Conservation (phyloP, 257 asterid species). For the Misopates orontium region DNA sequence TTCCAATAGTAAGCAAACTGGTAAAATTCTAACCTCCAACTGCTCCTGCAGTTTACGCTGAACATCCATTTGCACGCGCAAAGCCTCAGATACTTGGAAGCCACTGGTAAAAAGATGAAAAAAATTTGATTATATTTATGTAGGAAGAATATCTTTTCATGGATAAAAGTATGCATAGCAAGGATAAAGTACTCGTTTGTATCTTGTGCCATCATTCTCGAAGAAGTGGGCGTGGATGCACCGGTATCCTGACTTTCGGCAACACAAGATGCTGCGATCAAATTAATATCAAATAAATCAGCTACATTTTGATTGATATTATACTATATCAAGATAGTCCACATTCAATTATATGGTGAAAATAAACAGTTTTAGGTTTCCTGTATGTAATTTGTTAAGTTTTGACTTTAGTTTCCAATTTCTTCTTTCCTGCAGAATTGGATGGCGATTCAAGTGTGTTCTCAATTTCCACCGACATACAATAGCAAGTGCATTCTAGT, state of each 20-base stretch:
- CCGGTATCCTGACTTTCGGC: constrained; percentile 88
- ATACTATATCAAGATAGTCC: neutral
- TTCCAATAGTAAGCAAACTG: no score
- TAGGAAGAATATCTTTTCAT: neutral
- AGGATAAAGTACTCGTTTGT: constrained; percentile 55
- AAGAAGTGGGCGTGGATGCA: constrained; percentile 71
- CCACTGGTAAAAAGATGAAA: constrained; percentile 55
- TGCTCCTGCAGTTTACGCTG: constrained; percentile 84
- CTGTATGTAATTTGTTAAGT: no score
- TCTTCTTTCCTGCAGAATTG: no score
- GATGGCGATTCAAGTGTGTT: no score
- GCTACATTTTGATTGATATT: neutral
- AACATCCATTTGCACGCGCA: constrained; percentile 95
- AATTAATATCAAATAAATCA: constrained; percentile 15
- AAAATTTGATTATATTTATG: constrained; percentile 13
- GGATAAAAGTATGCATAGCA: neutral
- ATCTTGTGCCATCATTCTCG: constrained; percentile 68
- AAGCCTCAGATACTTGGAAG: constrained; percentile 84
- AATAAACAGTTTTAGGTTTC: no score
- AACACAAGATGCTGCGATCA: constrained; percentile 63
- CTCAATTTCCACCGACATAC: no score
- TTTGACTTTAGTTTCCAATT: no score
- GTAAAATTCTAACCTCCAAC: constrained; percentile 78
- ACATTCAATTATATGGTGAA: no score
- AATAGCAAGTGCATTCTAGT: no score